These are phyloP conservation scores for Ophiostoma pallidulum DNA, from an alignment of 2,329 filamentous ascomycete genomes.

Conservation along the genomic window DNA sequence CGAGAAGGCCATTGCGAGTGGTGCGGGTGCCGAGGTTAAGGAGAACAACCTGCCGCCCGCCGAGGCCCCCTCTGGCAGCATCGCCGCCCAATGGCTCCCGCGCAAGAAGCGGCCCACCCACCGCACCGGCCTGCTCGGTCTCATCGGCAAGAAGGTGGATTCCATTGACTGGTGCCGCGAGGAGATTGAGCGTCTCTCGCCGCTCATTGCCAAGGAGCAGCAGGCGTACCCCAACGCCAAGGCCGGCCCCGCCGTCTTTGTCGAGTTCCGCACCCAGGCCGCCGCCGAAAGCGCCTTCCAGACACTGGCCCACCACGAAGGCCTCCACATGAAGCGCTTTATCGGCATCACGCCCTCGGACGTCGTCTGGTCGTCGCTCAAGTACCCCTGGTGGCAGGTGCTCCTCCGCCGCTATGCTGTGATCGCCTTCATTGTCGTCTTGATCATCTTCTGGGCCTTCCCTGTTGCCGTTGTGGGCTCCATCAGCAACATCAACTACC, in stretches of 20 bases:
- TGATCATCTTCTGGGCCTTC: slow-evolving; percentile 81
- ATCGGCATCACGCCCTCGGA: slow-evolving; percentile 76
- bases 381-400: slow-evolving; percentile 78
- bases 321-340: slow-evolving; percentile 76
- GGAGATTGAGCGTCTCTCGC: slow-evolving; percentile 66
- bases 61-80: slow-evolving; percentile 57
- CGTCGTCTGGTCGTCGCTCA: slow-evolving; percentile 78
- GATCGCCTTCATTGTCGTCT: slow-evolving; percentile 59
- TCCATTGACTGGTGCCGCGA: slow-evolving; percentile 82
- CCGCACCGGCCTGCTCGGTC: slow-evolving; percentile 54
- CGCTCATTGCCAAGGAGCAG: slow-evolving; percentile 58
- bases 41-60: slow-evolving; percentile 32
- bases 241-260: slow-evolving; percentile 69
- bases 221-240: slow-evolving; percentile 58
- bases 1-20: slow-evolving; percentile 57
- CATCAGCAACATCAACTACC: slow-evolving; percentile 72
- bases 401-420: slow-evolving; percentile 63
- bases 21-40: slow-evolving; percentile 23
- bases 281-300: slow-evolving; percentile 84
- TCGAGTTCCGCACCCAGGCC: slow-evolving; percentile 77
- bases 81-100: slow-evolving; percentile 67
- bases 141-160: slow-evolving; percentile 82
- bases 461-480: slow-evolving; percentile 70
- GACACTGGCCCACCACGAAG: slow-evolving; percentile 75
- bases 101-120: slow-evolving; percentile 69